Percentiles rank a stretch among this genome's conserved stretches.
phyloP scores from a whole-genome alignment of 2,329 filamentous ascomycete species.

The Fusarium tjaetaba region DNA sequence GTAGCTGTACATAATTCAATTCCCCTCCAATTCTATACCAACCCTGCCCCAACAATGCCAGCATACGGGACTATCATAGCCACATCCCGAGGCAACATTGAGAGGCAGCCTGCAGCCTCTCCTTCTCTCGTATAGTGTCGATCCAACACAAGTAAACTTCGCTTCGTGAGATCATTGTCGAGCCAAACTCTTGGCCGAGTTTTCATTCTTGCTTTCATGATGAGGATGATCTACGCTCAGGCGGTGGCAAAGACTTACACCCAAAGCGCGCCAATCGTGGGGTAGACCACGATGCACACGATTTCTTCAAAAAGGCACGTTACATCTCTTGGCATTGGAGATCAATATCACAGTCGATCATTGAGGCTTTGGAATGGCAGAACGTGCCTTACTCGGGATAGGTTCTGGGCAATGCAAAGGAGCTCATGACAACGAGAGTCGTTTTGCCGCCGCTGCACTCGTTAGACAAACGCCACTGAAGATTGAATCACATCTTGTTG shows the following conservation, averaged over 20 bases:
- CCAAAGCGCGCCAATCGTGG: constrained; percentile 12
- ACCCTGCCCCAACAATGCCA: not conserved
- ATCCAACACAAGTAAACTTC: not conserved
- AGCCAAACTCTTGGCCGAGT: not conserved
- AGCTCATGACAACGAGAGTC: not conserved
- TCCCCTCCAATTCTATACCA: not conserved
- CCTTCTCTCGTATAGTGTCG: not conserved
- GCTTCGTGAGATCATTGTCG: not conserved
- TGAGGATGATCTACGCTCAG: not conserved
- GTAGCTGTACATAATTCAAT: not conserved
- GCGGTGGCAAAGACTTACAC: not conserved
- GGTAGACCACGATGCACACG: not conserved
- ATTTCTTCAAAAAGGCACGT: not conserved
- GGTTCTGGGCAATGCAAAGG: not conserved
- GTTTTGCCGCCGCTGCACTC: not conserved
- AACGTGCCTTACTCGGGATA: not conserved
- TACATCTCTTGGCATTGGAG: not conserved
- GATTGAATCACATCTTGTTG: not conserved
- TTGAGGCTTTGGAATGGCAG: not conserved
- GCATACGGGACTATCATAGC: not conserved
- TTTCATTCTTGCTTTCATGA: not conserved
- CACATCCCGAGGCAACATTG: not conserved
- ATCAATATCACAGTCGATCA: not conserved
- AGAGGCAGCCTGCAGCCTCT: not conserved
- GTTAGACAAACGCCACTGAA: not conserved